Base-by-base conservation (phyloP, 2,329 filamentous ascomycete species). In the Tolypocladium endophyticum region DNA sequence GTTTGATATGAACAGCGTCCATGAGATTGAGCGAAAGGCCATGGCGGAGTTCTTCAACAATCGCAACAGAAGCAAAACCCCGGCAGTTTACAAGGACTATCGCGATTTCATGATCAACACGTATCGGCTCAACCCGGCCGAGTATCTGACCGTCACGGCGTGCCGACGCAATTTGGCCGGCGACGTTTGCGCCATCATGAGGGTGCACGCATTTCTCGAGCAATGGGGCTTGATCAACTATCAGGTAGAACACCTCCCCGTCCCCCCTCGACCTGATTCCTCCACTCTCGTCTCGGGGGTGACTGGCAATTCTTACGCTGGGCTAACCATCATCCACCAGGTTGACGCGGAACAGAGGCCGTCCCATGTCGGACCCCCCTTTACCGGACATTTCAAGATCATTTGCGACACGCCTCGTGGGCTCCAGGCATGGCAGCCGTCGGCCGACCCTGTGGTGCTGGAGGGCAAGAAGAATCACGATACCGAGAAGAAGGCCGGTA, bases 41-140 rank as follows among this genome's bases (percentile, higher is more conserved):
- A 82, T 99, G 65, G 92, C 93, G 25, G 94, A 99, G 73, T 99
- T 97, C 77, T 99, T 99, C 84, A 99, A 99, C 78, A 93, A 87
- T 73, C 86, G 94, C 61, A 99, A 99, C 76, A 88, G 94, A 69
- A 97, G 94, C 85, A 99, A 99, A 78, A 99, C 94, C 0, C 89
- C 92, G 1, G 87, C 92, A 56, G 90, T 97, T 28, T 99, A 99
- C 80, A 97, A 97, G 76, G 94, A 99, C 72, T 99, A 99, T 75
- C 88, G 94, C 67, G 94, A 99, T 71, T 99, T 99, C 72, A 99
- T 99, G 94, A 92, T 99, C 78, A 99, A 99, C 78, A 97, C 94
- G 18, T 99, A 99, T 76, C 88, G 94, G 43, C 79, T 99, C 60
- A 99, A 97, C 71, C 94, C 94, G 6, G 84, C 92, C 58, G 94